Conservation (phyloP, 768 basidiomycete species). For the Kwoniella sp. region DNA sequence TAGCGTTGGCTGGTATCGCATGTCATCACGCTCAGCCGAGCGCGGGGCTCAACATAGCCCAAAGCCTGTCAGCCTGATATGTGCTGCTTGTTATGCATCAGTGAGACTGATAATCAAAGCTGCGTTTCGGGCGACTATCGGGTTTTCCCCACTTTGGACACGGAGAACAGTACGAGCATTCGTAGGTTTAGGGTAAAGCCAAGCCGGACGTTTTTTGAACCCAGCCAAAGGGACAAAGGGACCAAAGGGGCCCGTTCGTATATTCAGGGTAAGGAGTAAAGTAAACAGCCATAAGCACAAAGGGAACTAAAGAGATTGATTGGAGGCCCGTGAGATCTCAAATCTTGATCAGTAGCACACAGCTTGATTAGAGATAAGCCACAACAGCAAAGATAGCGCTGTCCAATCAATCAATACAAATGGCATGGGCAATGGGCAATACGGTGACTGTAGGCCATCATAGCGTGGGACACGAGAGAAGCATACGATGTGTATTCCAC, state of each 20-base stretch:
- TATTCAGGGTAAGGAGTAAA: neutral
- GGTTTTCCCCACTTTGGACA: neutral
- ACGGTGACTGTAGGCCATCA: too few species aligned
- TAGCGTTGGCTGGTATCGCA: too few species aligned
- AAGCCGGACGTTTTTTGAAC: too few species aligned
- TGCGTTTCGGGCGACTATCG: neutral
- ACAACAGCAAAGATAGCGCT: neutral
- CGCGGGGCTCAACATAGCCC: constrained; percentile 2
- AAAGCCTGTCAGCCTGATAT: neutral
- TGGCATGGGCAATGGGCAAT: too few species aligned
- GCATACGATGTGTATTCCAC: neutral
- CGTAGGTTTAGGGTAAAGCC: too few species aligned
- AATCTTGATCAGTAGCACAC: neutral
- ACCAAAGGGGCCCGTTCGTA: constrained; percentile 3
- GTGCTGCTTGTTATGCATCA: neutral
- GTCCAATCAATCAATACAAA: too few species aligned
- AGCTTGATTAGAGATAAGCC: constrained; percentile 1
- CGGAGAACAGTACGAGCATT: too few species aligned
- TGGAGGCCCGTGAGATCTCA: constrained; percentile 1
- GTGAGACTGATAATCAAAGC: neutral
- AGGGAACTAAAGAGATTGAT: too few species aligned
- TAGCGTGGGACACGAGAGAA: neutral
- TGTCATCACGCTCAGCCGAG: neutral
- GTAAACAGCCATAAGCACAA: neutral
- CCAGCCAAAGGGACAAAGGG: too few species aligned